Conservation (phyloP, 257 asterid species). For the Eustoma russellianum region DNA sequence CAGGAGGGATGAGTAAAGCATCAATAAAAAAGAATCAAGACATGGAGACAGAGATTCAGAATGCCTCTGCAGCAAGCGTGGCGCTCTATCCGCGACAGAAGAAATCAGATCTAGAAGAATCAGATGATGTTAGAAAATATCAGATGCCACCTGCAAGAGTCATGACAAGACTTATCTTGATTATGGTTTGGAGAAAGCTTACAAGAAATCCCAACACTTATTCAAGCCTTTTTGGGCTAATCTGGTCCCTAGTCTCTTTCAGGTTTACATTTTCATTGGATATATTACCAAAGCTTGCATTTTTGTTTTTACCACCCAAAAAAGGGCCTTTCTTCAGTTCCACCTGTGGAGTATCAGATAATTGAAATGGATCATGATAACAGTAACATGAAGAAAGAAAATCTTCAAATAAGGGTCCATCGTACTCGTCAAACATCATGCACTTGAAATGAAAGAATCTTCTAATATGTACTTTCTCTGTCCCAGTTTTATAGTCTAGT, state of each 20-base stretch:
- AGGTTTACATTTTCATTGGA: conserved; percentile 26
- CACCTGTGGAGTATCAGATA: no score
- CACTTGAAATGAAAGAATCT: no score
- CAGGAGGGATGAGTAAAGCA: conserved; percentile 42
- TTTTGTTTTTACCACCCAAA: not conserved
- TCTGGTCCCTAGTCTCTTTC: conserved; percentile 84
- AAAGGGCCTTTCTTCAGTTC: no score
- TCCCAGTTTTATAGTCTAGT: no score
- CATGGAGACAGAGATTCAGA: conserved; percentile 57
- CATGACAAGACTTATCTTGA: conserved; percentile 81
- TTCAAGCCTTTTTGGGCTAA: conserved; percentile 71
- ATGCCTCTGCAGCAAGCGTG: conserved; percentile 21
- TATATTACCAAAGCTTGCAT: not conserved
- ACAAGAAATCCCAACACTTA: conserved; percentile 94
- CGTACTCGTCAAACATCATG: no score
- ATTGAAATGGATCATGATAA: no score
- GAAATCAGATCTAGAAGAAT: conserved; percentile 42
- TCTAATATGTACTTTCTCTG: not conserved
- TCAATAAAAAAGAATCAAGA: conserved; percentile 34
- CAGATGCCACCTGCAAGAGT: conserved; percentile 98
- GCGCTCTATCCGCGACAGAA: conserved; percentile 43
- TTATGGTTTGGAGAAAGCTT: conserved; percentile 95
- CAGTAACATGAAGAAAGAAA: no score
- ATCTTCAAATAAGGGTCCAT: no score
- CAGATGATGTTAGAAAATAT: conserved; percentile 43